Conservation (phyloP, 2,329 filamentous ascomycete species). For the Botrytis fabae region DNA sequence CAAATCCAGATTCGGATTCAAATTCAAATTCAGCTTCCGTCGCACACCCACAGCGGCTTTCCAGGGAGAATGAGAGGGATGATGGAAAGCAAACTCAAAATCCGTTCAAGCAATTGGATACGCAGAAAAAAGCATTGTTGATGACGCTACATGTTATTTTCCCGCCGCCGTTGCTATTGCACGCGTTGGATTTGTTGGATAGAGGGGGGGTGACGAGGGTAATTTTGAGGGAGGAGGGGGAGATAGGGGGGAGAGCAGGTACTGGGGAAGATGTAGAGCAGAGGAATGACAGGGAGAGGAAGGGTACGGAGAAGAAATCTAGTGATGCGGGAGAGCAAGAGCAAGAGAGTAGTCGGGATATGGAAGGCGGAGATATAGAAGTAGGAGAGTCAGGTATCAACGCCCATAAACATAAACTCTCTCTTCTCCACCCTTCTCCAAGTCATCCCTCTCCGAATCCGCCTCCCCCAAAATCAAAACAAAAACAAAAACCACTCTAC, state of each 20-base stretch:
- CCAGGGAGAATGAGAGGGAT: slow-evolving; percentile 12
- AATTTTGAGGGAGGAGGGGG: slow-evolving; percentile 29
- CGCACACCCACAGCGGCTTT: background rate
- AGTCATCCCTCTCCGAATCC: background rate
- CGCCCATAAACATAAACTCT: too few species aligned
- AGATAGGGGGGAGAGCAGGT: slow-evolving; percentile 19
- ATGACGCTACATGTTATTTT: slow-evolving; percentile 73
- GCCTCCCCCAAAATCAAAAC: background rate
- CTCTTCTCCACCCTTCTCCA: too few species aligned
- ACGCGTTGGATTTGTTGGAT: slow-evolving; percentile 86
- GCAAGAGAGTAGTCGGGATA: too few species aligned
- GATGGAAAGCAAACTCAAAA: slow-evolving; percentile 25
- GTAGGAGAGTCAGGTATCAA: background rate
- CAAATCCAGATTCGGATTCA: background rate
- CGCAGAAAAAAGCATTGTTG: slow-evolving; percentile 46
- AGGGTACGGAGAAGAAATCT: slow-evolving; percentile 25
- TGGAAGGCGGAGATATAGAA: too few species aligned
- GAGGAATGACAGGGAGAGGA: background rate
- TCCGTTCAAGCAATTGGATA: slow-evolving; percentile 30
- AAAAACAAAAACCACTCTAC: slow-evolving; percentile 24
- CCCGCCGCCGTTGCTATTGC: slow-evolving; percentile 70
- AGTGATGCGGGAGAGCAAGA: background rate
- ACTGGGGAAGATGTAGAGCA: background rate
- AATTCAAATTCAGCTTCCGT: too few species aligned
- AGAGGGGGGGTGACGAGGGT: slow-evolving; percentile 66